phyloP scores from a whole-genome alignment of 148 eudicot species.

The Nepenthes gracilis region DNA sequence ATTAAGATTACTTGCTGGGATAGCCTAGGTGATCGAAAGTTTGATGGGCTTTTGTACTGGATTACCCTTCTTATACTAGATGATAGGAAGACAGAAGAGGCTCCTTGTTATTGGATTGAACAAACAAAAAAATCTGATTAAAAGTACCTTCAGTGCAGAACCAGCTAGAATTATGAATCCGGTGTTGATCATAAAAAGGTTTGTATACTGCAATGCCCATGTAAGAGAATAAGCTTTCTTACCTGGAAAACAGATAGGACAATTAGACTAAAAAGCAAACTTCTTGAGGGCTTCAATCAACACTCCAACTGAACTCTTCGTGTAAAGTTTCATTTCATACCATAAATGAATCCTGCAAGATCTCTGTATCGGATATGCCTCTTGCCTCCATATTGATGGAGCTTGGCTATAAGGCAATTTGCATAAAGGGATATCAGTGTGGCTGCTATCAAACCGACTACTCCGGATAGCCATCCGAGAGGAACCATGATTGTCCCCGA shows the following conservation, averaged over 20 bases:
- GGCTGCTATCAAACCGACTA: constrained; percentile 58
- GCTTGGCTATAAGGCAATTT: constrained; percentile 68
- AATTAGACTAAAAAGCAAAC: background rate
- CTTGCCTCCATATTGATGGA: constrained; percentile 86
- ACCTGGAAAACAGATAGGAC: constrained; percentile 27
- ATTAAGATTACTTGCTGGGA: no score
- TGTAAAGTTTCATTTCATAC: constrained; percentile 16
- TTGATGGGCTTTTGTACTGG: no score
- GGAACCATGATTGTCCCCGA: constrained; percentile 89
- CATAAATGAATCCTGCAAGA: constrained; percentile 78
- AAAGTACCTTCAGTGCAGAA: constrained; percentile 56
- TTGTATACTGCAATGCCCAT: constrained; percentile 80
- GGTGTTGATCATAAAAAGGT: constrained; percentile 87
- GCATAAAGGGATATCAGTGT: constrained; percentile 67
- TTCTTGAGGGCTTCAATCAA: background rate
- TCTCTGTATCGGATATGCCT: constrained; percentile 87
- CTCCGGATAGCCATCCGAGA: constrained; percentile 77
- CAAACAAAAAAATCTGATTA: background rate
- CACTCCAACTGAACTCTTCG: background rate
- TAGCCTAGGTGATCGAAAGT: no score
- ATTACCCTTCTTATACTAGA: background rate
- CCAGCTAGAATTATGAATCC: constrained; percentile 82
- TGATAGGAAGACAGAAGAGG: background rate
- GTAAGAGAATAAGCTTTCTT: constrained; percentile 61
- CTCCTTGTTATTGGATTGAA: background rate